These are phyloP conservation scores for Colletotrichum salicis DNA, from an alignment of 2,329 filamentous ascomycete genomes.

Conservation along the genomic window DNA sequence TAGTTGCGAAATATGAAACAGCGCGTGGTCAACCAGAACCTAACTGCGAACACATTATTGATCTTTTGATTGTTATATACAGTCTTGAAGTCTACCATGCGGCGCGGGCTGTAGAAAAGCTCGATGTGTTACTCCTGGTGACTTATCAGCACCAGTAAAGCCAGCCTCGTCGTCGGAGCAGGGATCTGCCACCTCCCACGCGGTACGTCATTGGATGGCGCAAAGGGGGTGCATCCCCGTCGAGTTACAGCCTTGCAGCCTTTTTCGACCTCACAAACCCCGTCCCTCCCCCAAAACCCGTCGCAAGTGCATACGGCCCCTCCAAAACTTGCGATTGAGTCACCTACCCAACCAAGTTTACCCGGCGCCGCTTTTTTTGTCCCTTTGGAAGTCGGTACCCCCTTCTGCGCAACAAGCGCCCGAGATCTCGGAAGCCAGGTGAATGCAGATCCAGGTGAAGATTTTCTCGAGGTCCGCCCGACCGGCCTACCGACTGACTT, in stretches of 20 bases:
- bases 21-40: too few relatives aligned
- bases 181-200: slow-evolving; percentile 10
- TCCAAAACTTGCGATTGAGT: slow-evolving; percentile 36
- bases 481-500: slow-evolving; percentile 36
- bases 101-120: not conserved
- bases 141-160: not conserved
- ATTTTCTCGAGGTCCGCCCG: slow-evolving; percentile 36
- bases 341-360: slow-evolving; percentile 27
- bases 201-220: slow-evolving; percentile 22
- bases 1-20: too few relatives aligned
- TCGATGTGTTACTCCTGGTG: too few relatives aligned
- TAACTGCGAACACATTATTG: too few relatives aligned
- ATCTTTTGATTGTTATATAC: too few relatives aligned
- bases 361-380: slow-evolving; percentile 29
- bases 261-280: slow-evolving; percentile 34
- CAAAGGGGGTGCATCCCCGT: slow-evolving; percentile 20
- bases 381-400: slow-evolving; percentile 21
- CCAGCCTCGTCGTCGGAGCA: slow-evolving; percentile 21
- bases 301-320: slow-evolving; percentile 30
- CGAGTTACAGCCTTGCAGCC: slow-evolving; percentile 32
- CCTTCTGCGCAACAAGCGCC: slow-evolving; percentile 19
- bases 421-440: slow-evolving; percentile 33
- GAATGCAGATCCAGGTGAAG: slow-evolving; percentile 34
- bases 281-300: slow-evolving; percentile 27
- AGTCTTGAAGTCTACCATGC: not conserved